phyloP scores from a whole-genome alignment of 306 rosid genomes.

The Lagenaria siceraria region DNA sequence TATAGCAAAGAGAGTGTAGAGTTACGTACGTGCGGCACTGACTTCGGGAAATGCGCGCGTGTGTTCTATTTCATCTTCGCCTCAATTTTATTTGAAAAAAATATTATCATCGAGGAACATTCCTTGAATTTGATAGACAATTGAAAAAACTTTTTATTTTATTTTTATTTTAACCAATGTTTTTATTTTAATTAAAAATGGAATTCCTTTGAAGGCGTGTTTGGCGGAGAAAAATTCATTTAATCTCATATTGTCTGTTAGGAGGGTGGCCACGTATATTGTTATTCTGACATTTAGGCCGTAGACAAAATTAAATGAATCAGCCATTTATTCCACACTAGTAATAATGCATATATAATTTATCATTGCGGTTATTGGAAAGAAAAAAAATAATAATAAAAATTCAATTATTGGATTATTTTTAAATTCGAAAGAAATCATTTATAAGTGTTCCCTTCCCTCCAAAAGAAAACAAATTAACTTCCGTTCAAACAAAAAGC shows the following conservation, averaged over 20 bases:
- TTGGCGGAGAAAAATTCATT: background rate
- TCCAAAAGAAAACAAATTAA: background rate
- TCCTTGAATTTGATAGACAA: background rate
- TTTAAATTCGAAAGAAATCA: background rate
- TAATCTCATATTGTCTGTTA: background rate
- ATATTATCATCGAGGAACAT: background rate
- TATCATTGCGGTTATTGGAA: too few relatives aligned
- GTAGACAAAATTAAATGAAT: background rate
- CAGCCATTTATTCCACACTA: background rate
- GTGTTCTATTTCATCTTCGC: background rate
- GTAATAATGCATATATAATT: background rate
- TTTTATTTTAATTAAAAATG: background rate
- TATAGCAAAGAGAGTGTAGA: background rate
- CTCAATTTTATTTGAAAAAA: background rate
- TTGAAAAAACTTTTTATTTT: background rate
- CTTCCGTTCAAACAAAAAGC: background rate
- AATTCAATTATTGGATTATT: background rate
- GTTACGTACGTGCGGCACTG: conserved; percentile 7
- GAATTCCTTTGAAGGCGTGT: background rate
- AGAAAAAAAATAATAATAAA: too few relatives aligned
- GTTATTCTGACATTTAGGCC: background rate
- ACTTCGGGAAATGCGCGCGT: background rate
- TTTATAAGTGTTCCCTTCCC: background rate
- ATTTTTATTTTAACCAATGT: too few relatives aligned
- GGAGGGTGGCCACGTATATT: background rate